Base-by-base conservation (phyloP, 2,329 filamentous ascomycete species). In the Cladobotryum mycophilum region DNA sequence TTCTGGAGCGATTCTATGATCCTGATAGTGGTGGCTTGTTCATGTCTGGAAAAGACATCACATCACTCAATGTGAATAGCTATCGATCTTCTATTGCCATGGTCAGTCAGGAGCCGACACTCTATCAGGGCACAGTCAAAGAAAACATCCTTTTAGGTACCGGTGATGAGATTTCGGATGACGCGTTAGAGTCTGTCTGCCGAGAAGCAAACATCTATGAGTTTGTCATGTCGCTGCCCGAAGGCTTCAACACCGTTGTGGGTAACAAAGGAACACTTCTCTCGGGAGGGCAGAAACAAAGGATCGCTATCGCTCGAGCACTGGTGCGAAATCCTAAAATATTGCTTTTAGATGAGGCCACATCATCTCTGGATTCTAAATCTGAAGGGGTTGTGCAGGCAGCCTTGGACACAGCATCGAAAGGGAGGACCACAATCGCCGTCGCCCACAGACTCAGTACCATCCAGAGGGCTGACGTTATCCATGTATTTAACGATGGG, bases 361-460 rank as follows among this genome's bases (percentile, higher is more conserved):
- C 93, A 0, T 93, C 88, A 36, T 90, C 89, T 3, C 78, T 99
- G 0, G 92, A 97, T 63, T 96, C 91, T 18, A 92, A 93, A 64
- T 95, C 89, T 1, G 92, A 97, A 70, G 89, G 89, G 43, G 86
- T 95, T 9, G 92, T 99, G 1, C 93, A 97, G 67, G 89, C 89
- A 43, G 92, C 93, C 17, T 77, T 99, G 9, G 91, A 97, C 60
- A 85, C 81, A 46, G 92, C 92, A 20, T 80, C 90, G 1, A 79
- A 86, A 56, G 92, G 91, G 20, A 82, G 93, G 49, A 99, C 93
- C 0, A 97, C 92, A 2, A 95, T 97, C 60, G 88, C 90, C 5
- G 96, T 99, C 67, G 93, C 93, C 41, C 92, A 97, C 71, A 85
- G 92, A 58, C 76, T 99, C 8, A 95, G 89, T 1, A 99, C 92